Evolutionary conservation across 2,329 filamentous ascomycete species (phyloP).

Genomic region (Pseudocercospora pini-densiflorae): DNA sequence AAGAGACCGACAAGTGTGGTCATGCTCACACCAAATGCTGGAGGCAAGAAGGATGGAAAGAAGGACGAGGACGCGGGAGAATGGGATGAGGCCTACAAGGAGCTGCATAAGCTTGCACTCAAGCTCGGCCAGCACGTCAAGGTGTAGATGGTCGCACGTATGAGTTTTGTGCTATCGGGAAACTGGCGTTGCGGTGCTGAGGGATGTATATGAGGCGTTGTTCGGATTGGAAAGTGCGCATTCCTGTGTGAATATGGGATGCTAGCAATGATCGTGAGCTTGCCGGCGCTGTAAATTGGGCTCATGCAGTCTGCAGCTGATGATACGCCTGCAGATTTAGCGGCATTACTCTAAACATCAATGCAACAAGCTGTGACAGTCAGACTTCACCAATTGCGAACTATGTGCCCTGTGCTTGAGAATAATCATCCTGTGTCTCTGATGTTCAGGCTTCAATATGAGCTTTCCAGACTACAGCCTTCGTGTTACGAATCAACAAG

Average conservation of each 20-base stretch:
- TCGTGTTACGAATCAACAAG: neutral
- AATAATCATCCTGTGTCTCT: neutral
- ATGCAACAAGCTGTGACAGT: neutral
- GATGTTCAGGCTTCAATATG: too few relatives aligned
- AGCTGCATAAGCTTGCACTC: conserved; percentile 62
- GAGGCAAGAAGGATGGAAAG: conserved; percentile 49
- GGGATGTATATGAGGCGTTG: neutral
- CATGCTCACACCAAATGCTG: conserved; percentile 68
- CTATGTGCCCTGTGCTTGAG: neutral
- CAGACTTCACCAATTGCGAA: neutral
- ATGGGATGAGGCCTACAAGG: conserved; percentile 62
- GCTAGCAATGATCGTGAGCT: neutral
- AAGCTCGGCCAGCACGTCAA: conserved; percentile 63
- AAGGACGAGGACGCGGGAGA: conserved; percentile 52
- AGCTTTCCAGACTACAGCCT: too few relatives aligned
- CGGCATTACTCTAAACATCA: neutral
- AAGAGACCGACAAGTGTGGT: conserved; percentile 97
- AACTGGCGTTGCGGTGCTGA: conserved; percentile 5
- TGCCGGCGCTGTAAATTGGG: neutral
- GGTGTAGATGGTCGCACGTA: conserved; percentile 43
- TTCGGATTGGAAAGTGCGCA: neutral
- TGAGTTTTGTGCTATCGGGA: neutral
- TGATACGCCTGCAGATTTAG: neutral
- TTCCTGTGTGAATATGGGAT: conserved; percentile 4
- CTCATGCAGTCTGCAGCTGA: neutral